Base-by-base conservation (phyloP, 2,329 filamentous ascomycete species). In the Lithohypha guttulata region DNA sequence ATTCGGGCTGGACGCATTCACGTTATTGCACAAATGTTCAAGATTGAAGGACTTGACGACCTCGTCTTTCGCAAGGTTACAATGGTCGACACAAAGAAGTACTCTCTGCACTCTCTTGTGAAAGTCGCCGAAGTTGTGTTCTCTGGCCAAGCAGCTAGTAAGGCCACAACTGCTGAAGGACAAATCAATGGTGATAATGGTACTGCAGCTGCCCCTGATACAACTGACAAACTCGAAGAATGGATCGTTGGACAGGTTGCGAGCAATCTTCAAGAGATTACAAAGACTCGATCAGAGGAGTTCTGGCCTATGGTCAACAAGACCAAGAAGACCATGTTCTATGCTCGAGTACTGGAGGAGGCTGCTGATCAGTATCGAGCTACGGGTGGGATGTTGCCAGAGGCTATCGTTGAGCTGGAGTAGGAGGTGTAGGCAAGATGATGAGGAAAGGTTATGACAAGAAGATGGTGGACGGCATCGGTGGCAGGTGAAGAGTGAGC, bases 11-110 rank as follows among this genome's bases (percentile, higher is more conserved):
- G 36, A 13, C 23, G 41, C 17, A 22, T 50, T 2, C 49, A 48
- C 29, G 37, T 43, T 2, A 38, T 50, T 20, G 44, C 44, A 1
- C 42, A 48, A 25, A 28, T 13, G 7, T 35, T 51, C 6, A 32
- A 40, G 9, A 41, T 51, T 30, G 18, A 10, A 6, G 35, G 18
- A 5, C 23, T 51, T 26, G 38, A 33, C n/a, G 27, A 42, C 3
- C 36, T 46, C 4, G 36, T 48, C n/a, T 29, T 41, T 14, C 23
- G 32, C 3, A 51, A 51, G 32, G 45, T 51, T 30, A 43, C n/a
- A 3, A 22, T 26, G 14, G 29, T 40, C 20, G 30, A 26, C 6
- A 22, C 34, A 5, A 26, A 10, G 8, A 33, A 19, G 30, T 40
- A 13, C 22, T 20, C 10, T 33, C 33, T 23, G 20, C 22, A 34